Conservation (phyloP, 495 filamentous ascomycete species). For the Neurospora sublineolata region DNA sequence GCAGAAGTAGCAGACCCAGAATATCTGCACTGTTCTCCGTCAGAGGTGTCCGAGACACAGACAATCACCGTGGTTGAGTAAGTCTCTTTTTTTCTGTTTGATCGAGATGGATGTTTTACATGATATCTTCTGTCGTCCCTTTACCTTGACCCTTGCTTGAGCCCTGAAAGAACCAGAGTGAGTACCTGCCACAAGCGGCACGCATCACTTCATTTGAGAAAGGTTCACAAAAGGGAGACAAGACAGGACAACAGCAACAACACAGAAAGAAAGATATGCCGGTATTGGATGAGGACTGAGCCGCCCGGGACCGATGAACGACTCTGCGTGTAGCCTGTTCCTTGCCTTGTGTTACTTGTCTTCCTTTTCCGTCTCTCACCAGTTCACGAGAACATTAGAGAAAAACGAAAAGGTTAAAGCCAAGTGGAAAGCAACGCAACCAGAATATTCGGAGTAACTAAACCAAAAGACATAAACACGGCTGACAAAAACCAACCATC, state of each 20-base stretch:
- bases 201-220: neutral
- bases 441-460: neutral
- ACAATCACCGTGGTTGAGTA: conserved; percentile 49
- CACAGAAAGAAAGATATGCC: neutral
- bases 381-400: neutral
- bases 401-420: neutral
- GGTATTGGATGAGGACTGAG: neutral
- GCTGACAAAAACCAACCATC: conserved; percentile 4
- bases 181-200: neutral
- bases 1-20: conserved; percentile 1
- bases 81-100: conserved; percentile 21
- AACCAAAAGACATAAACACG: neutral
- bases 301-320: neutral
- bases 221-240: neutral
- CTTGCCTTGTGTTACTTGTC: neutral
- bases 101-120: neutral
- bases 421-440: neutral
- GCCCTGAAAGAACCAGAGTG: neutral
- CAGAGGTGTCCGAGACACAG: conserved; percentile 26
- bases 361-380: neutral
- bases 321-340: neutral
- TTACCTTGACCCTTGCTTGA: neutral
- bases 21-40: conserved; percentile 31
- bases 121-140: neutral
- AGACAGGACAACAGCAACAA: neutral